Evolutionary conservation across 1,284 basidiomycete genomes (phyloP).

Genomic region (Moniliella sp.): DNA sequence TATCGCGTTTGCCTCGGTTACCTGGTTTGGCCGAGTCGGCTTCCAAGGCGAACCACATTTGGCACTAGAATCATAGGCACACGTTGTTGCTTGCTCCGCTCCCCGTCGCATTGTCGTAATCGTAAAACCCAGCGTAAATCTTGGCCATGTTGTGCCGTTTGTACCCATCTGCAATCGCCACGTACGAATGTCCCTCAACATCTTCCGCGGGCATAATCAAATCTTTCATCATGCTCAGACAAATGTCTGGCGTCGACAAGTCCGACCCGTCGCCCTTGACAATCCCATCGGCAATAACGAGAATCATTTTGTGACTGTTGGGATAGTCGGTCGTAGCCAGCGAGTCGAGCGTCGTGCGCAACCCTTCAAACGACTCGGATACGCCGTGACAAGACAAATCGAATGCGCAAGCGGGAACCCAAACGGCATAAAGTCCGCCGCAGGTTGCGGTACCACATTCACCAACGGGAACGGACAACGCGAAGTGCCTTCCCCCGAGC

Average conservation of each 20-base stretch:
- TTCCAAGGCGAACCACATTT: constrained; percentile 56
- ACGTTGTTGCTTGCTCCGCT: constrained; percentile 81
- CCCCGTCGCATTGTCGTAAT: constrained; percentile 75
- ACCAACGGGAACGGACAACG: constrained; percentile 59
- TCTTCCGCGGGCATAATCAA: constrained; percentile 61
- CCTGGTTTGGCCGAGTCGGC: constrained; percentile 73
- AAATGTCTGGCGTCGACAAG: constrained; percentile 55
- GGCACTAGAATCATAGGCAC: constrained; percentile 86
- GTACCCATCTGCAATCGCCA: constrained; percentile 93
- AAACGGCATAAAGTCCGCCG: constrained; percentile 76
- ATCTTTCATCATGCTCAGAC: constrained; percentile 91
- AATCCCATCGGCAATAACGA: constrained; percentile 94
- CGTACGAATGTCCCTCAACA: constrained; percentile 83
- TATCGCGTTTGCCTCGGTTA: constrained; percentile 94
- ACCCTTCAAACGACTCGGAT: constrained; percentile 85
- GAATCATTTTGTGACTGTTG: constrained; percentile 83
- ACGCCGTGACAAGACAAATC: constrained; percentile 90
- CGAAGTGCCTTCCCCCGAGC: constrained; percentile 5
- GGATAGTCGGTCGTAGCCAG: constrained; percentile 95
- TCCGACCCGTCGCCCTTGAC: constrained; percentile 52
- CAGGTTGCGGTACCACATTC: constrained; percentile 77
- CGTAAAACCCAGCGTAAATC: constrained; percentile 91
- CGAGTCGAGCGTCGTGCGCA: constrained; percentile 88
- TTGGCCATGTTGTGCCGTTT: constrained; percentile 99
- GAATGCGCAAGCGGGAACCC: constrained; percentile 82